Evolutionary conservation across 139 green algal genomes (phyloP), one percentile per base, ranked within the genome.

Genomic region (Pedinophyceae sp.): DNA sequence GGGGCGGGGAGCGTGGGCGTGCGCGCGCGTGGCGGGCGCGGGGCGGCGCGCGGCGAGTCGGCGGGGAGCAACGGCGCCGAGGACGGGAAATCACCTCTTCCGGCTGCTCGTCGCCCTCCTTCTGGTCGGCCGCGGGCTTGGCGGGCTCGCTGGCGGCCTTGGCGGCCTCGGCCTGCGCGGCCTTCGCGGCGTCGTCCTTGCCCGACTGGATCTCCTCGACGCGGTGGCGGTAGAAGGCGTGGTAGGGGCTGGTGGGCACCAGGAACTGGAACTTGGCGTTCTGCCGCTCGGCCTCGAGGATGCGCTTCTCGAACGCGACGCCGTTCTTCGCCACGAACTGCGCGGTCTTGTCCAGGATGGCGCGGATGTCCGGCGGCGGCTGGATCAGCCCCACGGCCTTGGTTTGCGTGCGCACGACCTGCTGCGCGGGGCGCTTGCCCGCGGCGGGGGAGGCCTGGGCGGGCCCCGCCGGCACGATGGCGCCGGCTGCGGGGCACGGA

Each of bases 191-290:
- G 41, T 60, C 39, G 18, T 27, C 27, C 48, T 38, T 50, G 23
- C 55, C 30, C 39, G 64, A 51, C 43, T 69, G 51, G 23, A 74
- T 73, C 48, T 86, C 74, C 40, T 71, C 68, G 22, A 92, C 67
- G 71, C 77, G 80, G 54, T 83, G 62, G 29, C 76, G 58, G 67
- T 99, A 99, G 74, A 95, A 99, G 0, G 81, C 70, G 62, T 99
- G 76, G 65, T 98, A 99, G 0, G 91, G 91, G 59, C 95, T 84
- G 1, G 65, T 81, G n/a, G 82, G 40, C 15, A 61, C 29, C 49
- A 94, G 60, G 69, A 99, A 99, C 66, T 86, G 93, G 74, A 99
- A 99, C 69, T 98, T 99, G 28, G 61, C 57, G 60, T 99, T 99
- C 68, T 82, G 81, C 27, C 78, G 73, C 69, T 99, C 82, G 20